Conservation (phyloP, 1,284 basidiomycete genomes). For the Coniferiporia weirii region DNA sequence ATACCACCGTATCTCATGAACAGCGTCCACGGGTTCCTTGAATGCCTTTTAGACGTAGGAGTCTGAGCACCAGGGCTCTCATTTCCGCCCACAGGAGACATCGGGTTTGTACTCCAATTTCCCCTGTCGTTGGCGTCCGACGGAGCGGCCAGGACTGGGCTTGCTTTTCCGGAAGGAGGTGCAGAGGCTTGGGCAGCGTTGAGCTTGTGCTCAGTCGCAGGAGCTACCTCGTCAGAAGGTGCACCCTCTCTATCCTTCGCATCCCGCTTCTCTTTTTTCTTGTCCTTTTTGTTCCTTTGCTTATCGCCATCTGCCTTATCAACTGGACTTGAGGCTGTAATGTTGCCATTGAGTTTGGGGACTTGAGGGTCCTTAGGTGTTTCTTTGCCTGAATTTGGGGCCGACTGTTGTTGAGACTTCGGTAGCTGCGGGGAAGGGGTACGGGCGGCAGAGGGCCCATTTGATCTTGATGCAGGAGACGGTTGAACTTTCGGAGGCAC, state of each 20-base stretch:
- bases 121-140: slow-evolving; percentile 25
- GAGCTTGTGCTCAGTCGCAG: slow-evolving; percentile 23
- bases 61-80: slow-evolving; percentile 59
- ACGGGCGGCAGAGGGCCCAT: slow-evolving; percentile 28
- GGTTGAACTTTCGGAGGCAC: slow-evolving; percentile 33
- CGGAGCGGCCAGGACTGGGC: slow-evolving; percentile 31
- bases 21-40: slow-evolving; percentile 79
- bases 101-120: slow-evolving; percentile 37
- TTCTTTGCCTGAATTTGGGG: slow-evolving; percentile 27
- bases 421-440: slow-evolving; percentile 28
- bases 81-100: slow-evolving; percentile 44
- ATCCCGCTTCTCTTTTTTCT: slow-evolving; percentile 36
- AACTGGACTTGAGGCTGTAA: slow-evolving; percentile 26
- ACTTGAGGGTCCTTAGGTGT: slow-evolving; percentile 30
- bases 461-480: slow-evolving; percentile 29
- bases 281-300: slow-evolving; percentile 51
- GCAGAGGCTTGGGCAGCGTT: slow-evolving; percentile 20
- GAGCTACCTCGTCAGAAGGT: slow-evolving; percentile 27
- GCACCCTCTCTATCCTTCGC: slow-evolving; percentile 32
- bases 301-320: slow-evolving; percentile 32
- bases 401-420: slow-evolving; percentile 28
- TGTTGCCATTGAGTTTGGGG: slow-evolving; percentile 36
- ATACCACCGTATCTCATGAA: slow-evolving; percentile 67
- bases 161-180: slow-evolving; percentile 38
- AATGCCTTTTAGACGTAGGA: slow-evolving; percentile 54